These are phyloP conservation scores for Cladorrhinum sp. DNA, from an alignment of 2,329 filamentous ascomycete species.

Conservation along the genomic window DNA sequence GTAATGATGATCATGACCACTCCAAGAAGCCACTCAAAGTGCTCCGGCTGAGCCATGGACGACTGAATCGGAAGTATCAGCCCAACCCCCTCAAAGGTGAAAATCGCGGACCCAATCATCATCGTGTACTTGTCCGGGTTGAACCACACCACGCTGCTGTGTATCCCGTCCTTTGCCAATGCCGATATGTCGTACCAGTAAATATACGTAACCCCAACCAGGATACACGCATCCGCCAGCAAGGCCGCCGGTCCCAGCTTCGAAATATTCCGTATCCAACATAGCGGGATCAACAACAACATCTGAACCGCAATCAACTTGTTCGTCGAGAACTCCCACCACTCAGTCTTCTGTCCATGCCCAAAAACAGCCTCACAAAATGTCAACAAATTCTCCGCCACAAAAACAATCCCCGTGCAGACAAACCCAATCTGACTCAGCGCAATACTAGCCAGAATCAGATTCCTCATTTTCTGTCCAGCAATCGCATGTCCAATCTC, in stretches of 20 bases:
- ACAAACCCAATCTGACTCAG: slow-evolving; percentile 77
- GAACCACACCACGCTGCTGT: slow-evolving; percentile 63
- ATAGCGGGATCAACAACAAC: slow-evolving; percentile 61
- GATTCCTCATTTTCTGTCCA: slow-evolving; percentile 58
- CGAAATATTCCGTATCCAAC: slow-evolving; percentile 71
- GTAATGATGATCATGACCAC: slow-evolving; percentile 72
- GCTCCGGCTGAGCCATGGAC: slow-evolving; percentile 67
- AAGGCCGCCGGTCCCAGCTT: slow-evolving; percentile 68
- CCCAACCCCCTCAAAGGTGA: slow-evolving; percentile 76
- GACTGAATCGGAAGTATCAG: slow-evolving; percentile 74
- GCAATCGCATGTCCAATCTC: slow-evolving; percentile 67
- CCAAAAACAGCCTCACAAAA: slow-evolving; percentile 63
- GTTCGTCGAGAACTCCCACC: slow-evolving; percentile 53
- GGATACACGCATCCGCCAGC: slow-evolving; percentile 68
- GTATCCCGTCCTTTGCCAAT: slow-evolving; percentile 55
- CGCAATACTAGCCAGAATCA: slow-evolving; percentile 68
- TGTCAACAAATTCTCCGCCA: slow-evolving; percentile 68
- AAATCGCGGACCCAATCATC: slow-evolving; percentile 71
- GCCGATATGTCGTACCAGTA: slow-evolving; percentile 66
- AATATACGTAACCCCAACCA: slow-evolving; percentile 69
- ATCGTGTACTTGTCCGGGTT: slow-evolving; percentile 67
- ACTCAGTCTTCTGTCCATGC: too few relatives aligned
- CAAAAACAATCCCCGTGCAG: slow-evolving; percentile 74
- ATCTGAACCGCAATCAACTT: slow-evolving; percentile 65
- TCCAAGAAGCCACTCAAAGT: slow-evolving; percentile 64